phyloP scores from a whole-genome alignment of 179 eudicot species.

The Amaranthus tricolor region DNA sequence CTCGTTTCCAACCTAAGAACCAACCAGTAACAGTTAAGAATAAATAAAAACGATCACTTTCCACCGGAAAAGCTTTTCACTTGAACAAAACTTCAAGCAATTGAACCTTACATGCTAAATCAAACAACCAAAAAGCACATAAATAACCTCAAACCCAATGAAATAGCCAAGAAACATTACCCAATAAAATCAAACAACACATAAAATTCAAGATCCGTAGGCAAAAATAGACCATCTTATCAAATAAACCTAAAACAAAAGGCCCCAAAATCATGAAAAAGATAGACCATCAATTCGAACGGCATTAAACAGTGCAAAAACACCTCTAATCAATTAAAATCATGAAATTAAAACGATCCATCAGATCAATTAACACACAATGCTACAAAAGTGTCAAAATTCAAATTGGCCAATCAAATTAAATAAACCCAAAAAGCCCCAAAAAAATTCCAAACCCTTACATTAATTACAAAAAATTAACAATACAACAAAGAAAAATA shows the following conservation, averaged over 20 bases:
- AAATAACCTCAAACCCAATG: background rate
- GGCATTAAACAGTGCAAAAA: background rate
- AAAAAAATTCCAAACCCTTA: background rate
- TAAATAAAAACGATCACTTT: background rate
- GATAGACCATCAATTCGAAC: slow-evolving; percentile 13
- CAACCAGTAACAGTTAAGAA: background rate
- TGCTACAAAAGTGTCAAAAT: background rate
- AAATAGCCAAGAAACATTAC: background rate
- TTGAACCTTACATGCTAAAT: background rate
- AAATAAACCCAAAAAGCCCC: background rate
- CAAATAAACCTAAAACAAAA: background rate
- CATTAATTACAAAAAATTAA: background rate
- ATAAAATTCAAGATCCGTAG: too few species aligned
- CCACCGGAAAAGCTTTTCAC: background rate
- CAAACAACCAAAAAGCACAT: background rate
- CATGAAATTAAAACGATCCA: background rate
- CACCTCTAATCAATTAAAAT: background rate
- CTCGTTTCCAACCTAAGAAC: background rate
- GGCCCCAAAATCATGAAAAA: background rate
- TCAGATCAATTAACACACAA: background rate
- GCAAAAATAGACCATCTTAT: too few species aligned
- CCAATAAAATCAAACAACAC: slow-evolving; percentile 18
- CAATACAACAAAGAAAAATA: background rate
- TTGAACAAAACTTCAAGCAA: background rate
- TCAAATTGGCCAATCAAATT: background rate